Base-by-base conservation (phyloP, 257 asterid species). In the Ocimum tenuiflorum region DNA sequence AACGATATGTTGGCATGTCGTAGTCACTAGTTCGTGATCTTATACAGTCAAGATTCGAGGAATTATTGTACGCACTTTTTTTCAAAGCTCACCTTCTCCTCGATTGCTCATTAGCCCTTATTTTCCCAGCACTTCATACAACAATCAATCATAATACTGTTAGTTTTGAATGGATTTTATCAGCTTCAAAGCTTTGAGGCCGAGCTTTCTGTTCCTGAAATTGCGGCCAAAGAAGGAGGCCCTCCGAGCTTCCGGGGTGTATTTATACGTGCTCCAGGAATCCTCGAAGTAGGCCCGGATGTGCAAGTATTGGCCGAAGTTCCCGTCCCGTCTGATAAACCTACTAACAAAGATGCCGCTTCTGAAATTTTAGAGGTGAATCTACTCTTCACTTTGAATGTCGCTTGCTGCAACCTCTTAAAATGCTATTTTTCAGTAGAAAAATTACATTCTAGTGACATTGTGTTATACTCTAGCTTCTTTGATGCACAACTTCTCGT, bases 181-280 rank as follows among this genome's bases (percentile, higher is more conserved):
- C 80, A 92, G 98, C 71, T 92, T 50, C 99, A 87, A 80, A 92
- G 99, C 80, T 92, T 92, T 69, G 99, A 89, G 87, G 80, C 95
- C 11, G 97, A 89, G 69, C 65, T 92, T 63, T 63, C 82, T 33
- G 55, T 92, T 79, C 99, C 99, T 14, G 89, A 81, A 65, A 70
- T 89, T 54, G 96, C 81, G 57, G 90, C 89, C 51, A 73, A 67
- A 75, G 99, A 89, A 84, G 99, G 99, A 39, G 97, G 97, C 41
- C 88, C 97, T 67, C 92, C 95, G 49, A 82, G 71, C 74, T 94
- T 86, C 55, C 91, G 91, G 29, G 95, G 88, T 43, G 90, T 90
- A 70, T 94, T 90, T 63, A 86, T 90, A 54, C 92, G 95, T 8
- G 95, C 97, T 41, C 96, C 97, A 13, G 97, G 83, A 72, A 92